Percentiles rank a stretch among this genome's conserved stretches.
phyloP scores from a whole-genome alignment of 257 asterid species.

The Euphrasia confusa region DNA sequence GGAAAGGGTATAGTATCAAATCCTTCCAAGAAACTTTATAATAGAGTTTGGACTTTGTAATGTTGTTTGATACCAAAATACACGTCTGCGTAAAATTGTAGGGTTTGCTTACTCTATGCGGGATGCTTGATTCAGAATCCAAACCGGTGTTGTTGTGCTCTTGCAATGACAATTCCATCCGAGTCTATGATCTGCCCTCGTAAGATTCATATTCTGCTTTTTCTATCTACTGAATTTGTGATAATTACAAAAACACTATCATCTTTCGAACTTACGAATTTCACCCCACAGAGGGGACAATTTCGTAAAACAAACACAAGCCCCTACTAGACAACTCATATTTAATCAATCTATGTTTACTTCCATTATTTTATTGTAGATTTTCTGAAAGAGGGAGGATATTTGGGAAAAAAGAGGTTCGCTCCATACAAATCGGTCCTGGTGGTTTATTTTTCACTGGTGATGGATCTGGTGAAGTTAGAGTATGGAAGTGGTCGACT shows the following conservation, averaged over 20 bases:
- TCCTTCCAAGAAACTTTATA: neutral
- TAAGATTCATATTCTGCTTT: constrained; percentile 27
- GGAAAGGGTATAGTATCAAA: neutral
- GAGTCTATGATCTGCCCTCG: constrained; percentile 69
- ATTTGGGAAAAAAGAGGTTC: constrained; percentile 48
- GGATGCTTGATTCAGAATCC: constrained; percentile 67
- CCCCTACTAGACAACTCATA: neutral
- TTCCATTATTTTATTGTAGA: constrained; percentile 23
- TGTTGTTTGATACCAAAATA: neutral
- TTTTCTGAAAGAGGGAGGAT: constrained; percentile 66
- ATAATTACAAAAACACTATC: neutral
- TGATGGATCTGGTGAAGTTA: constrained; percentile 61
- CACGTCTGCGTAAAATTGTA: constrained; percentile 18
- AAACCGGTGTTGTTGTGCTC: constrained; percentile 67
- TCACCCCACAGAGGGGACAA: neutral
- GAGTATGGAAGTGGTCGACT: constrained; percentile 59
- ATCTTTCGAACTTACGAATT: neutral
- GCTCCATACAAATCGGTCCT: constrained; percentile 56
- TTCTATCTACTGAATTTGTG: neutral
- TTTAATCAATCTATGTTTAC: constrained; percentile 1
- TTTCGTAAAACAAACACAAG: too few species aligned
- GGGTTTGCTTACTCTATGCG: constrained; percentile 62
- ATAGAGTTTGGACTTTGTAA: neutral
- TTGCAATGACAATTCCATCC: constrained; percentile 50
- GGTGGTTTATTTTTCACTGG: constrained; percentile 66